phyloP scores from a whole-genome alignment of 2,329 filamentous ascomycete species.

The Alternaria solani region DNA sequence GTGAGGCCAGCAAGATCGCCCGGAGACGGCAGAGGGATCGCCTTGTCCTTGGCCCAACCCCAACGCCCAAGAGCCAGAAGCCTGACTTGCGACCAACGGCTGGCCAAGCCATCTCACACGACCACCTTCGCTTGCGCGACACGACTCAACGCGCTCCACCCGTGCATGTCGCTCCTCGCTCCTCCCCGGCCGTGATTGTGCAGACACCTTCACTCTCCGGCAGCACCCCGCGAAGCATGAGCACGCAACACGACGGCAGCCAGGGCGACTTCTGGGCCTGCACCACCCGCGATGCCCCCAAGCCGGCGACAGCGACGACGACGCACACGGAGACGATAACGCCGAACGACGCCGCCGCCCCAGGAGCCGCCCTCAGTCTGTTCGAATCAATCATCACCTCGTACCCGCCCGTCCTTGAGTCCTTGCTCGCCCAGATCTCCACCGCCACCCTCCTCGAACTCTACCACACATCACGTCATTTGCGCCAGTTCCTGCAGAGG shows the following conservation, averaged over 20 bases:
- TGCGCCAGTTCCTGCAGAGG: constrained; percentile 62
- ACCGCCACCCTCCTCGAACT: constrained; percentile 65
- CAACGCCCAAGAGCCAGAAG: background rate
- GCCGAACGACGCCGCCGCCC: constrained; percentile 8
- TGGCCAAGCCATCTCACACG: constrained; percentile 32
- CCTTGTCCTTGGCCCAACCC: constrained; percentile 17
- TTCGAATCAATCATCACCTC: constrained; percentile 65
- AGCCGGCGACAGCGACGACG: background rate
- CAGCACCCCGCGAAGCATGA: constrained; percentile 39
- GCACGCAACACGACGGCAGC: constrained; percentile 26
- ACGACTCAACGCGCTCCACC: constrained; percentile 30
- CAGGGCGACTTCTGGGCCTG: constrained; percentile 30
- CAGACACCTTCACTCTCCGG: constrained; percentile 20
- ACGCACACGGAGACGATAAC: constrained; percentile 12
- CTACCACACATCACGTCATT: constrained; percentile 65
- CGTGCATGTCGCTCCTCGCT: constrained; percentile 40
- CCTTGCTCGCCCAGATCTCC: constrained; percentile 64
- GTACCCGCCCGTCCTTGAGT: constrained; percentile 66
- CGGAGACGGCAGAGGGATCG: constrained; percentile 18
- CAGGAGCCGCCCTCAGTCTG: constrained; percentile 36
- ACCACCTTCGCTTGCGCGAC: constrained; percentile 32
- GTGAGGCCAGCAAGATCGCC: constrained; percentile 11
- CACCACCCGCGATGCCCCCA: constrained; percentile 11
- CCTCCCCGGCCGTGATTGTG: constrained; percentile 35
- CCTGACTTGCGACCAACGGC: constrained; percentile 16